A percentile compares a stretch with the other conserved stretches of the same genome.
phyloP scores from a whole-genome alignment of 257 asterid genomes.

The Paulownia fortunei region DNA sequence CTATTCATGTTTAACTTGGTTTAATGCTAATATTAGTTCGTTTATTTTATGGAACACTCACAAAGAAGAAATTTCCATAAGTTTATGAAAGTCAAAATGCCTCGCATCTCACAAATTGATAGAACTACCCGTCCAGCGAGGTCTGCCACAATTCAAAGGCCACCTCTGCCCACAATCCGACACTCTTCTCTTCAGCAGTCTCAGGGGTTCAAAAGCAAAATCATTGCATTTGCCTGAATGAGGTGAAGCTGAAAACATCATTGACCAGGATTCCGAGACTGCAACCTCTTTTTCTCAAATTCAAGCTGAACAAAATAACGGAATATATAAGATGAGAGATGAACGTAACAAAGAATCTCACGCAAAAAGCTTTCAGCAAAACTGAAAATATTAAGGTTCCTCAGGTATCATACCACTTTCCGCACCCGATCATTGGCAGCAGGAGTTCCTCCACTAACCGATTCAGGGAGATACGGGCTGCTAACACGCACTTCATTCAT shows the following conservation, averaged over 20 bases:
- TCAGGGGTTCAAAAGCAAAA: neutral
- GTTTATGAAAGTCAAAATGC: neutral
- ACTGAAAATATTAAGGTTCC: neutral
- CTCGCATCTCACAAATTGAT: neutral
- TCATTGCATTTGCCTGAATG: neutral
- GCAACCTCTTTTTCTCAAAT: conserved; percentile 66
- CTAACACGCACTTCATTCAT: conserved; percentile 96
- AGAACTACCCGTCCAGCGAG: neutral
- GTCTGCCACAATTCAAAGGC: neutral
- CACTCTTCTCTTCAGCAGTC: neutral
- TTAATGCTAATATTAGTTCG: neutral
- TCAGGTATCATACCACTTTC: conserved; percentile 75
- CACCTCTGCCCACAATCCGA: neutral
- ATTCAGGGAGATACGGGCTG: conserved; percentile 93
- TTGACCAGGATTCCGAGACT: conserved; percentile 45
- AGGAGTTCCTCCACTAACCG: conserved; percentile 88
- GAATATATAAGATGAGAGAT: neutral
- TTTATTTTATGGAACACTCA: neutral
- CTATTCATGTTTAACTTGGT: neutral
- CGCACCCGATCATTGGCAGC: conserved; percentile 97
- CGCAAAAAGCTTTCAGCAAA: neutral
- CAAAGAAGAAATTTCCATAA: neutral
- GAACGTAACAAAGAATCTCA: neutral
- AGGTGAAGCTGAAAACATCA: conserved; percentile 10
- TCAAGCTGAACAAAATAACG: conserved; percentile 57